Evolutionary conservation across 352 stramenopile species (phyloP).

Genomic region (Globisporangium parvum): DNA sequence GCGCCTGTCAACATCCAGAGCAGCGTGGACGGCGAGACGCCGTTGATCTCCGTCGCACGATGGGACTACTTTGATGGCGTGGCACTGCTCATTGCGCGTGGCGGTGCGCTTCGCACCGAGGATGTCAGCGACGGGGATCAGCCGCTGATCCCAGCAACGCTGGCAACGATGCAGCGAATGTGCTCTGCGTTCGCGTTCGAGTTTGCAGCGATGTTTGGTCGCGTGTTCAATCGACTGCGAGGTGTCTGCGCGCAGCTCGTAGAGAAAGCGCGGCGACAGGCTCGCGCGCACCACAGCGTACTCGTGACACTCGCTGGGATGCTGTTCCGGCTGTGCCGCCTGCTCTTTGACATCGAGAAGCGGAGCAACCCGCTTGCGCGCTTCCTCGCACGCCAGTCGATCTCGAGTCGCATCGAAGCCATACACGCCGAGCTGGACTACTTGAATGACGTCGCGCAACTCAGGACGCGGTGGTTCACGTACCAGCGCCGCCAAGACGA

Average conservation of each 20-base stretch:
- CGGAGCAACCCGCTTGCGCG: background rate
- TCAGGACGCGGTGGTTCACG: no score
- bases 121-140: background rate
- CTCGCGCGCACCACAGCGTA: background rate
- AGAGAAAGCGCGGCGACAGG: background rate
- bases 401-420: background rate
- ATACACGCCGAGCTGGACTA: background rate
- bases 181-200: background rate
- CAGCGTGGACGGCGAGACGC: slow-evolving; percentile 1
- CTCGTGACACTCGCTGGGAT: background rate
- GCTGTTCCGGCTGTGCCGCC: background rate
- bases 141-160: background rate
- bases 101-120: background rate
- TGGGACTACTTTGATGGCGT: background rate
- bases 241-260: background rate
- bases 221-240: background rate
- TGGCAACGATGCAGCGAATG: background rate
- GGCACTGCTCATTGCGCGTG: background rate
- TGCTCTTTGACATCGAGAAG: slow-evolving; percentile 3
- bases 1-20: background rate
- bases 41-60: background rate
- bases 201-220: background rate
- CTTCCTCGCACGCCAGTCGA: background rate
- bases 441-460: no score
- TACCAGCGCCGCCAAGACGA: background rate